Evolutionary conservation across 2,329 filamentous ascomycete genomes (phyloP), one percentile per base, ranked within the genome.

Genomic region (Phymatotrichopsis omnivora): DNA sequence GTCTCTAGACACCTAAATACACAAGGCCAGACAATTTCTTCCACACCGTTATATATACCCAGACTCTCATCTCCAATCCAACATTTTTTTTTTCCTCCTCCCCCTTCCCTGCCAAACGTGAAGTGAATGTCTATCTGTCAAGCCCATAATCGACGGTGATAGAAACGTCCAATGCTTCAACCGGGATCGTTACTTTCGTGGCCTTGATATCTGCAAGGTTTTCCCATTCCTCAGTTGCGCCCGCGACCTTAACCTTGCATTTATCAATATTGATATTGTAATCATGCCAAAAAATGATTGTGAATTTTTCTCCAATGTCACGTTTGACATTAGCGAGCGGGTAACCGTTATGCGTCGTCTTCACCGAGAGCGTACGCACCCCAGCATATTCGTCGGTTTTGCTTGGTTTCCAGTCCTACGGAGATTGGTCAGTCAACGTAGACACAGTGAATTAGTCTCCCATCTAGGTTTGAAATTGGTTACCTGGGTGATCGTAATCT

Each of bases 241-340:
- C 41, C 2, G 33, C 10, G 17, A 33, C 30, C 7, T 30, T 7
- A 17, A 29, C 7, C 6, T 20, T 19, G 24, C 34, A 10, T 19
- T 28, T n/a, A 2, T 19, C 24, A 28, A 45, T 20, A 8, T 16
- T 7, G 17, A n/a, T 2, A 12, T 5, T 7, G 3, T 30, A 23
- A 1, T 48, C 45, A 14, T 48, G 45, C 45, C 45, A 48, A 16
- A 48, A n/a, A 7, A 48, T 33, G 20, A 48, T 7, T n/a, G 41
- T 48, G 8, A 39, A n/a, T n/a, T 23, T 19, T 1, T 48, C 33
- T 7, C 45, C 45, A 16, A 48, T 48, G n/a, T 48, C 31, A 36
- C 11, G 23, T 25, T 16, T 6, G n/a, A 12, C 14, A 7, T 16
- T 29, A 17, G 22, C n/a, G 16, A 16, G 23, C 12, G n/a, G 27